A percentile compares a stretch with the other conserved stretches of the same genome.
Conservation (phyloP, 2,329 filamentous ascomycete genomes). For the Arthrinium puccinioides region DNA sequence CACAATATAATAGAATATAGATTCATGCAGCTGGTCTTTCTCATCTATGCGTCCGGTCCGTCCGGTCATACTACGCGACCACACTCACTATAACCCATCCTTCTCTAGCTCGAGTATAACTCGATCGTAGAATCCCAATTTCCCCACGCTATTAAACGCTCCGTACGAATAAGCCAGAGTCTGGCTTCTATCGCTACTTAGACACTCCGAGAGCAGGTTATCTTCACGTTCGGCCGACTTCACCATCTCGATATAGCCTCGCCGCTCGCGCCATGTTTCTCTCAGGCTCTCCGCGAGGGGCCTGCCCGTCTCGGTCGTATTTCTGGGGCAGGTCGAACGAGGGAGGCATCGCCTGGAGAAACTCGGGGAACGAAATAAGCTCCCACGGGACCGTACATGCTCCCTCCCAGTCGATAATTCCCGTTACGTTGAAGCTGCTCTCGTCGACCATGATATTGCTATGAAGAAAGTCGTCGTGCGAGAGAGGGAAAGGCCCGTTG, state of each 20-base stretch:
- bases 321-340: background rate
- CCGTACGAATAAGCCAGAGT: background rate
- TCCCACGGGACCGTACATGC: conserved; percentile 17
- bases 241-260: background rate
- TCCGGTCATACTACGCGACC: no score
- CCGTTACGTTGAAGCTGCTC: conserved; percentile 13
- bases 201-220: background rate
- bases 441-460: conserved; percentile 24
- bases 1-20: no score
- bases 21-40: no score
- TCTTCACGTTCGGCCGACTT: background rate
- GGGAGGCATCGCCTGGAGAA: background rate
- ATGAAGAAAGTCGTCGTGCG: conserved; percentile 22
- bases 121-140: background rate
- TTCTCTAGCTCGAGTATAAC: background rate
- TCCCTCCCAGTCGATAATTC: conserved; percentile 25
- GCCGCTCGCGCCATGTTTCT: background rate
- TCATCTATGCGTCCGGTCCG: no score
- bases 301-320: background rate
- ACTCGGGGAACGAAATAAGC: conserved; percentile 13
- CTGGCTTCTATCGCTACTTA: background rate
- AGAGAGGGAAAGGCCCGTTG: conserved; percentile 20
- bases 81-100: no score
- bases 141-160: background rate
- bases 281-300: background rate